Base-by-base conservation (phyloP, 352 stramenopile genomes). In the Globisporangium nunn region DNA sequence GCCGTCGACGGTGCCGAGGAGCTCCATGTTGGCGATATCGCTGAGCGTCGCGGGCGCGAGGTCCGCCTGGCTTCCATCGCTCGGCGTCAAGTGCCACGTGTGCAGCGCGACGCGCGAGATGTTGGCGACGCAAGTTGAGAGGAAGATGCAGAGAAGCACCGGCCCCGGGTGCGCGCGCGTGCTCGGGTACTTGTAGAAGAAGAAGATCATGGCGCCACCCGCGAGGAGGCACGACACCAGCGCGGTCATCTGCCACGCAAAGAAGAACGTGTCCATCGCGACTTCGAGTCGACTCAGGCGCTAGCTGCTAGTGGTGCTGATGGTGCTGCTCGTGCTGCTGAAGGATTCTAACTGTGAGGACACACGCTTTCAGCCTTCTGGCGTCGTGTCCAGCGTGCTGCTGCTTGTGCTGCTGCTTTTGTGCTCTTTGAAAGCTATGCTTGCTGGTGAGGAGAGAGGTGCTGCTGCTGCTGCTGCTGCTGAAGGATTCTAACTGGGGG, bases 91-190 rank as follows among this genome's bases (percentile, higher is more conserved):
- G 30, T 74, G 74, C 74, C 72, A 83, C 47, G 78, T 69, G 15
- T 88, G 75, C 47, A 91, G 67, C 46, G 59, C 74, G 15, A 91
- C 79, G 50, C 81, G 79, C 54, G 73, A 66, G 50, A 89, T 67
- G 65, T 85, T 92, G 39, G 75, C 66, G 56, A 91, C 71, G 48
- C 70, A 88, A 4, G 72, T 72, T 23, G 74, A 80, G 44, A 93
- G 57, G 52, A 91, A 86, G 54, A 93, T 85, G 59, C 78, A 89
- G 58, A 93, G 70, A 33, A 93, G 72, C 51, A 91, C 76, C 15
- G 81, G 72, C 0, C 84, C 84, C 1, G 84, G 84, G 49, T 93
- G 84, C 28, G 75, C 68, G 4, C 81, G 66, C 2, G 75, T 74
- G 50, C 75, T 80, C 3, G 71, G 61, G 56, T 81, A 88, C 62